Conservation (phyloP, 345 rosid genomes). For the Salix arbutifolia region DNA sequence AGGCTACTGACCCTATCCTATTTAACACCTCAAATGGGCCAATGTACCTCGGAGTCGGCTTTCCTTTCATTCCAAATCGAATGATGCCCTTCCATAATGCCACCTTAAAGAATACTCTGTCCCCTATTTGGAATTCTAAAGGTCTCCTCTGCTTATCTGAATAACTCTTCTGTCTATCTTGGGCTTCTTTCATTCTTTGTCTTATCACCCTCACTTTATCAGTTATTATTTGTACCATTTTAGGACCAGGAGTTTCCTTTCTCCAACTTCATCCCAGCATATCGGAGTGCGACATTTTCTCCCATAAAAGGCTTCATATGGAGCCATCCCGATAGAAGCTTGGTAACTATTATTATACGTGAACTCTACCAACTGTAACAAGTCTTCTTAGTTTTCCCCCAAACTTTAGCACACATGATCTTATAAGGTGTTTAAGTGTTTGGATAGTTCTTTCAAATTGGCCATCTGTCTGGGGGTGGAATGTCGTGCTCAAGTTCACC, state of each 20-base stretch:
- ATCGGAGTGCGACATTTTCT: background rate
- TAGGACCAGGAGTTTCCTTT: background rate
- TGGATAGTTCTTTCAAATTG: background rate
- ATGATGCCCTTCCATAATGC: background rate
- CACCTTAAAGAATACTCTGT: background rate
- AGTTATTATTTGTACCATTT: background rate
- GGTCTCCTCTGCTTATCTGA: background rate
- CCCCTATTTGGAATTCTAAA: background rate
- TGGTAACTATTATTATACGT: background rate
- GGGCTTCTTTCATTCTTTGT: background rate
- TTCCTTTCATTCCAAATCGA: too few relatives aligned
- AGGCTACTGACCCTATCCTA: too few relatives aligned
- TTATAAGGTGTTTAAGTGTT: background rate
- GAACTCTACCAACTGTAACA: background rate
- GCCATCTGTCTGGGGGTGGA: background rate
- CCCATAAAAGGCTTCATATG: background rate
- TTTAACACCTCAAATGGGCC: too few relatives aligned
- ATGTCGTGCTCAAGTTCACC: background rate
- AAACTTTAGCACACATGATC: too few relatives aligned
- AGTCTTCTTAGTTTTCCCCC: background rate
- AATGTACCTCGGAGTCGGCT: too few relatives aligned
- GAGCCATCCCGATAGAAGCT: background rate
- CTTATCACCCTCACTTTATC: background rate
- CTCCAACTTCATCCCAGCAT: background rate
- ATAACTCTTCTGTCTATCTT: background rate